Evolutionary conservation across 2,329 filamentous ascomycete genomes (phyloP), one percentile per base, ranked within the genome.

Genomic region (Pestalotiopsis sp.): DNA sequence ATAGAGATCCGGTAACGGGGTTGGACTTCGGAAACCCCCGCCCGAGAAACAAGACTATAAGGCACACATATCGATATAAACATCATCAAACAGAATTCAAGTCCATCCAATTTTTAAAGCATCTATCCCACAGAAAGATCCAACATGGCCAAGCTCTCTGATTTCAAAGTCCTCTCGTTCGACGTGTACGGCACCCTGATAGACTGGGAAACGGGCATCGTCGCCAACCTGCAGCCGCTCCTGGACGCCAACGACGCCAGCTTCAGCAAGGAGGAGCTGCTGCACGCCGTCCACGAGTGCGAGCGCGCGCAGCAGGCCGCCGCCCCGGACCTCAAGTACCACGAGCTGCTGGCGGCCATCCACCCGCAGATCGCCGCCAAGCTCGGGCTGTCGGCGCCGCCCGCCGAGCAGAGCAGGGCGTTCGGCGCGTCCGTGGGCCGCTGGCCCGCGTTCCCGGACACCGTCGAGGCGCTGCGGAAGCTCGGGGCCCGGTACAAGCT

Each of bases 141-240:
- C 38, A 58, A 23, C 25, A 66, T 66, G 64, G 41, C 41, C 9
- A 68, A 63, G 31, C 63, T 68, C 20, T 66, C 67, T 23, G 66
- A 71, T 41, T 75, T 70, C 41, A 68, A 68, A 36, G 62, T 72
- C 69, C 87, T 93, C 66, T 89, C 88, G 71, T 93, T 94, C 79
- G 92, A 95, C 79, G 89, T 92, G 81, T 94, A 92, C 78, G 92
- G 92, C 75, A 95, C 92, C 0, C 85, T 95, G 1, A 88, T 94
- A 70, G 91, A 95, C 81, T 94, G 91, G 91, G 91, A 94, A 78
- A 78, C 81, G n/a, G 91, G 91, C 70, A 86, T 93, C 68, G 78
- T 86, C 66, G 71, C 79, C 1, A 84, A 86, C 4, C 84, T 94
- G 1, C 72, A 79, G 45, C 84, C 88, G 1, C 75, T 87, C 13